These are phyloP conservation scores for Debaryomycetaceae sp. DNA, from an alignment of 1,139 yeast species.

Conservation along the genomic window DNA sequence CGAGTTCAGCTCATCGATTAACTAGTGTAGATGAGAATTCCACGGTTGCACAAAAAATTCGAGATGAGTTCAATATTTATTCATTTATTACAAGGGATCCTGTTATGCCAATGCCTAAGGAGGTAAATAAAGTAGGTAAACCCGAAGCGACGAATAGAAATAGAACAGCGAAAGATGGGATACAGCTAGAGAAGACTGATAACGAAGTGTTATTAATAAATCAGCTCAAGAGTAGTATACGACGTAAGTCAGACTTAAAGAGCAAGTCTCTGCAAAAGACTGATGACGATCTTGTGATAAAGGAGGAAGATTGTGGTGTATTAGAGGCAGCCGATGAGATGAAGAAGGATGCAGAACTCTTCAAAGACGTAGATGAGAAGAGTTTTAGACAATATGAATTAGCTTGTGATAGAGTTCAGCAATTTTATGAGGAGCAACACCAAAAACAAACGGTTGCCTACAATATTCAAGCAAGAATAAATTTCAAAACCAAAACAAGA, in stretches of 20 bases:
- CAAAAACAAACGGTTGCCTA: conserved; percentile 70
- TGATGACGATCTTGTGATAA: conserved; percentile 3
- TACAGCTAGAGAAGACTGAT: conserved; percentile 33
- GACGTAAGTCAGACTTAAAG: neutral
- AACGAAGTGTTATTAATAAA: conserved; percentile 33
- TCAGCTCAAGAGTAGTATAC: conserved; percentile 19
- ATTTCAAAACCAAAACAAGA: conserved; percentile 62
- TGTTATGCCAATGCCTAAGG: neutral
- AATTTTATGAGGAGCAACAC: conserved; percentile 67
- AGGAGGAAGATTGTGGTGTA: conserved; percentile 7
- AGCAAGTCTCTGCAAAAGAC: neutral
- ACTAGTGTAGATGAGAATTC: too few species aligned
- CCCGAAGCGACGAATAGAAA: neutral
- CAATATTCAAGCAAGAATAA: conserved; percentile 66
- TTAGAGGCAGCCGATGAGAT: neutral
- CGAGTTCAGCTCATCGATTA: too few species aligned
- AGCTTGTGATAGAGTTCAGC: conserved; percentile 66
- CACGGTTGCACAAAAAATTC: neutral
- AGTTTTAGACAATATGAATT: conserved; percentile 63
- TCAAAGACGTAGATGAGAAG: conserved; percentile 36
- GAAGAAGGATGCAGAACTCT: conserved; percentile 21
- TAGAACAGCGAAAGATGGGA: conserved; percentile 10
- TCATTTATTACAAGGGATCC: neutral
- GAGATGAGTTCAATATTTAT: neutral
- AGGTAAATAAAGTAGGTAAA: neutral